These are phyloP conservation scores for Arthrobotrys sphaeroides DNA, from an alignment of 2,329 filamentous ascomycete species.

Conservation along the genomic window DNA sequence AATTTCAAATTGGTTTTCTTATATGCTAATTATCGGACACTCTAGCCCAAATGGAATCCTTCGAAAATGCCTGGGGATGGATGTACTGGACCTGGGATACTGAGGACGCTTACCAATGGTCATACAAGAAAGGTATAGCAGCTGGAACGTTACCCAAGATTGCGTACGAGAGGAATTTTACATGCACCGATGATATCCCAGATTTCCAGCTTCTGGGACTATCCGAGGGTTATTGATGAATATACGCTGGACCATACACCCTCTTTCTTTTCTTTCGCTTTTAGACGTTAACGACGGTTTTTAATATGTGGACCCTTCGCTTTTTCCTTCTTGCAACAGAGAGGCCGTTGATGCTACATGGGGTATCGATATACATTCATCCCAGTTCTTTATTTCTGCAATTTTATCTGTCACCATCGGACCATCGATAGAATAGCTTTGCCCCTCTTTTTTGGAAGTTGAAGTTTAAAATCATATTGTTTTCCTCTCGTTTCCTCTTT, in stretches of 20 bases:
- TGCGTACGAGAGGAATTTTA: conserved; percentile 76
- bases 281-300: conserved; percentile 4
- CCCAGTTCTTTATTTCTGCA: background rate
- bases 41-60: conserved; percentile 87
- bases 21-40: conserved; percentile 12
- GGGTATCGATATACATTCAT: background rate
- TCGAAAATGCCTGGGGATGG: conserved; percentile 95
- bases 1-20: background rate
- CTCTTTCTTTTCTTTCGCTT: conserved; percentile 4
- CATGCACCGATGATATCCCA: conserved; percentile 66
- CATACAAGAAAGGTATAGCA: conserved; percentile 80
- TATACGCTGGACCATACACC: background rate
- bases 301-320: conserved; percentile 5
- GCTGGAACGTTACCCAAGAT: conserved; percentile 81
- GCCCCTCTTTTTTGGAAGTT: conserved; percentile 1
- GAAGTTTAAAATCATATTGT: background rate
- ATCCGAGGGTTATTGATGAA: conserved; percentile 62
- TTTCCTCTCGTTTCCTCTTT: no score
- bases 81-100: conserved; percentile 99
- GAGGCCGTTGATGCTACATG: background rate
- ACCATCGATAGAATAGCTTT: conserved; percentile 19
- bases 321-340: background rate
- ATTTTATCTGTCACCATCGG: background rate
- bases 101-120: conserved; percentile 87
- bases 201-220: conserved; percentile 62